Evolutionary conservation across 331 rosid genomes (phyloP).

Genomic region (Quercus phellos): DNA sequence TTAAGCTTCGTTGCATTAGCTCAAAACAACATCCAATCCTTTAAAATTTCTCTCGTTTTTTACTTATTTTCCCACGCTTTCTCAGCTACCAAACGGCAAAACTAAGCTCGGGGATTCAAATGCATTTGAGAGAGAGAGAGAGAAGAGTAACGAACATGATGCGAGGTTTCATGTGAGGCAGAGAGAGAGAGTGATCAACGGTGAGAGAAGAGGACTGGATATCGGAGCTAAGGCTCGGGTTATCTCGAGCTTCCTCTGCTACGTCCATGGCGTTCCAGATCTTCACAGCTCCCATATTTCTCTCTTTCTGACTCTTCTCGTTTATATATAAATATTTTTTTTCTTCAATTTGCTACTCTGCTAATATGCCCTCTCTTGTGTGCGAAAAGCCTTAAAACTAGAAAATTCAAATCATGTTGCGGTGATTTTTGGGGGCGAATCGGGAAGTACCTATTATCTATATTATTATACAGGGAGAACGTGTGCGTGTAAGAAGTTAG

Average conservation of each 20-base stretch:
- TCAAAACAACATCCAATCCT: background rate
- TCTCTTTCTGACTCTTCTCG: background rate
- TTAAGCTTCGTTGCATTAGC: background rate
- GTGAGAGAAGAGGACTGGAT: constrained; percentile 50
- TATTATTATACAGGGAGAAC: too few relatives aligned
- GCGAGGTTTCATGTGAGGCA: constrained; percentile 42
- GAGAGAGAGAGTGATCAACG: constrained; percentile 57
- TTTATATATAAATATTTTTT: background rate
- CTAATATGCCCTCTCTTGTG: too few relatives aligned
- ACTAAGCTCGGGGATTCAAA: background rate
- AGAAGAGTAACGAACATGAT: constrained; percentile 42
- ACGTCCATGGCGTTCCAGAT: constrained; percentile 60
- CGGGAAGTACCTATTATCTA: too few relatives aligned
- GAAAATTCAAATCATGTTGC: too few relatives aligned
- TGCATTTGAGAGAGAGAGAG: background rate
- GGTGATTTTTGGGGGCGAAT: too few relatives aligned
- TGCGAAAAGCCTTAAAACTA: too few relatives aligned
- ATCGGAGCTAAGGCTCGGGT: constrained; percentile 22
- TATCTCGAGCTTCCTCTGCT: constrained; percentile 36
- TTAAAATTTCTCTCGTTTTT: background rate
- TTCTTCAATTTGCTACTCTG: background rate
- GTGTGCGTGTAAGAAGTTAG: too few relatives aligned
- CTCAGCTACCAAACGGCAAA: background rate
- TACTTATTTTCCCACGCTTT: background rate
- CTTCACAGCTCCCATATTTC: constrained; percentile 46